These are phyloP conservation scores for Hanseniaspora valbyensis DNA, from an alignment of 805 yeast species.

Conservation along the genomic window DNA sequence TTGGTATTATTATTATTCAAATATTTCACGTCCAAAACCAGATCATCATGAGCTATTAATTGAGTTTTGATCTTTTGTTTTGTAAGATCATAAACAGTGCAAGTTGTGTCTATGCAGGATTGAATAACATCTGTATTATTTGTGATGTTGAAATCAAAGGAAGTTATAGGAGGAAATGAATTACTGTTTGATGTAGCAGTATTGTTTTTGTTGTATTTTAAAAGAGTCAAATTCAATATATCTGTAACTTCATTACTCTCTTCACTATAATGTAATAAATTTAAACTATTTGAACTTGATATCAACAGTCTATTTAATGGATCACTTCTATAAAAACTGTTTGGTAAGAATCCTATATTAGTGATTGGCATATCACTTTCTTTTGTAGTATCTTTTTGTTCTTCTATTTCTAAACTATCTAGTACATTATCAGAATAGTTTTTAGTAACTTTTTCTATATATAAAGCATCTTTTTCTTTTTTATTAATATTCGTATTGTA, in stretches of 20 bases:
- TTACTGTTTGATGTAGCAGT: slow-evolving; percentile 26
- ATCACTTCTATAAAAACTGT: slow-evolving; percentile 9
- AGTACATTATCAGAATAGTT: not conserved
- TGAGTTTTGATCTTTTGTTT: slow-evolving; percentile 66
- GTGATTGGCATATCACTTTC: slow-evolving; percentile 1
- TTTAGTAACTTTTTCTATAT: not conserved
- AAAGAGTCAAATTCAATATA: slow-evolving; percentile 33
- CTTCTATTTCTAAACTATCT: not conserved
- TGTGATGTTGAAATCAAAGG: slow-evolving; percentile 80
- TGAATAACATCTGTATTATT: slow-evolving; percentile 68
- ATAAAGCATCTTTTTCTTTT: not conserved
- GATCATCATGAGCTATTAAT: slow-evolving; percentile 90
- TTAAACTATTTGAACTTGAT: slow-evolving; percentile 29
- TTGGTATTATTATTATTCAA: slow-evolving; percentile 53
- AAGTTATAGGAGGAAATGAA: slow-evolving; percentile 71
- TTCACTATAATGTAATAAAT: slow-evolving; percentile 27
- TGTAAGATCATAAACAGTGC: slow-evolving; percentile 86
- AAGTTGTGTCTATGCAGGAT: slow-evolving; percentile 87
- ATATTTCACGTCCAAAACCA: slow-evolving; percentile 86
- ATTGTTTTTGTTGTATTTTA: slow-evolving; percentile 35
- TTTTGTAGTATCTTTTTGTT: not conserved
- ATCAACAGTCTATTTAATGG: slow-evolving; percentile 26
- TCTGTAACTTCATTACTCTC: slow-evolving; percentile 29
- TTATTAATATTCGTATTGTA: not conserved
- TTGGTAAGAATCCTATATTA: slow-evolving; percentile 9